Evolutionary conservation across 1,284 basidiomycete genomes (phyloP), one percentile per base, ranked within the genome.

Genomic region (Ganoderma leucocontextum): DNA sequence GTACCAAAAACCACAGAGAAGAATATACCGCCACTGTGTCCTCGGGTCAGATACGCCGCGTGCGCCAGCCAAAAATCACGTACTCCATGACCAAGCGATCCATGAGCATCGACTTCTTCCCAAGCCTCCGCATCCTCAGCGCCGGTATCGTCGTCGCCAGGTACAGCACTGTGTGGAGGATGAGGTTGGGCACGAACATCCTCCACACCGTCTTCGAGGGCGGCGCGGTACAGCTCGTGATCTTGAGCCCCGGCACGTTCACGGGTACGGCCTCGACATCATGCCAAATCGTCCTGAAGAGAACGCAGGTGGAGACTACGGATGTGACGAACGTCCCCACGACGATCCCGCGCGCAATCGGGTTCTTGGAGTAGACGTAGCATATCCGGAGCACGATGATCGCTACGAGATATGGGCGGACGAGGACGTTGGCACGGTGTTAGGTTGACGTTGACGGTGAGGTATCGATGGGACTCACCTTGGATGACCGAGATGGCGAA

Each of bases 331-430:
- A 76, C 42, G 67, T 68, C 35, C 59, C 68, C 63, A 73, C 65
- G 44, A 74, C 63, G 19, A 72, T 47, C 2, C 63, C 33, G 36
- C 76, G 74, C 4, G 61, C 67, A 25, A 72, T 19, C 19, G n/a
- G 47, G 47, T 66, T 68, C 60, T 71, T 72, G 15, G 74, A 70
- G 62, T 73, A 78, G 65, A 78, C 75, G 62, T 77, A 76, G 74
- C 77, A 78, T 29, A 78, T 74, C 5, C 77, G 72, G n/a, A 78
- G 68, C 36, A 77, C 70, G 49, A 78, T 74, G 63, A 78, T 74
- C 2, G 69, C 77, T 78, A 52, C 38, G 12, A 33, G 0, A 36
- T 19, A 19, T 19, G 39, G n/a, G 9, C 8, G n/a, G 19, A 5
- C 58, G 47, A 25, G 52, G 15, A 42, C 38, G 29, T 29, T 1